These are phyloP conservation scores for Musa itinerans DNA, from an alignment of 176 grass and related monocot genomes.

Conservation along the genomic window DNA sequence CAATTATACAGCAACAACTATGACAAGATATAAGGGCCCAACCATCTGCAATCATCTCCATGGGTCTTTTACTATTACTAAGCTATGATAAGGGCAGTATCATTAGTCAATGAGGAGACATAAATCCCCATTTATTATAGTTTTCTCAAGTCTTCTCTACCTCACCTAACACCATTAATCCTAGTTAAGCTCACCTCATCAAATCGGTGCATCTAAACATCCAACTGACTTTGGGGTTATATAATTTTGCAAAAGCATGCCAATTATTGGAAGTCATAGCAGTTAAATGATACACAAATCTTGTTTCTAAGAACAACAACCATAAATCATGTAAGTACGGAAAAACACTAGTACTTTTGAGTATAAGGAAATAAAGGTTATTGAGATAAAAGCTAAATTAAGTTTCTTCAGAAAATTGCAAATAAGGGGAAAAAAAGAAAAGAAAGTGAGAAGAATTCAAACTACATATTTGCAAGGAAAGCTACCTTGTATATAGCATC, in stretches of 20 bases:
- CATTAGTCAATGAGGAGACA: neutral
- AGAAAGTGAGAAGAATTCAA: neutral
- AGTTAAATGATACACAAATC: too few relatives aligned
- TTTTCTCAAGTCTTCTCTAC: neutral
- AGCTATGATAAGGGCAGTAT: neutral
- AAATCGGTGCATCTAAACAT: too few relatives aligned
- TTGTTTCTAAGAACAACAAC: too few relatives aligned
- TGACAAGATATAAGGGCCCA: neutral
- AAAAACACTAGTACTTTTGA: too few relatives aligned
- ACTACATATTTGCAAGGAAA: neutral
- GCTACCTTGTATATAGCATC: slow-evolving; percentile 96
- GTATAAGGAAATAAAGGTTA: too few relatives aligned
- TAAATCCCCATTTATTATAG: neutral
- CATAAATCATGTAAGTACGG: too few relatives aligned
- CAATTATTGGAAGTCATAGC: too few relatives aligned
- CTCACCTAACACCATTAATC: neutral
- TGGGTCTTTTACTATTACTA: neutral
- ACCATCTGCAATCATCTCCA: neutral
- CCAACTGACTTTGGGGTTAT: too few relatives aligned
- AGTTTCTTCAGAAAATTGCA: neutral
- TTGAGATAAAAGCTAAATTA: neutral
- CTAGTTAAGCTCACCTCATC: too few relatives aligned
- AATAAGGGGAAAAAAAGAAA: slow-evolving; percentile 3
- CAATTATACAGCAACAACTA: neutral
- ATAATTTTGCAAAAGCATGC: too few relatives aligned